Conservation (phyloP, 2,329 filamentous ascomycete genomes). For the Trichoderma gracile region DNA sequence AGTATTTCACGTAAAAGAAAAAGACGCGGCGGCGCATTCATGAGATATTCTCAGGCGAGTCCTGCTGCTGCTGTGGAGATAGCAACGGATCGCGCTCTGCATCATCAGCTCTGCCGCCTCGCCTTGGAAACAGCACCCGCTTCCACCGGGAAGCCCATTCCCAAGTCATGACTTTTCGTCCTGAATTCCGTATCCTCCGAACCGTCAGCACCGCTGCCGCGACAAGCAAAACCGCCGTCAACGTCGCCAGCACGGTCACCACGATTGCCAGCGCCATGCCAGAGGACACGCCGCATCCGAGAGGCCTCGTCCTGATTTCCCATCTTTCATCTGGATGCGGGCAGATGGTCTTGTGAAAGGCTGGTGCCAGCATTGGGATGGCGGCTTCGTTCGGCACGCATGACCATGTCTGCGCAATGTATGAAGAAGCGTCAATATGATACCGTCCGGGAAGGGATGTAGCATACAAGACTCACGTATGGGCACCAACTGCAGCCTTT, state of each 20-base stretch:
- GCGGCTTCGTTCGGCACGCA: slow-evolving; percentile 54
- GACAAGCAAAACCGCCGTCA: slow-evolving; percentile 33
- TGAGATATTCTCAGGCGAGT: neutral
- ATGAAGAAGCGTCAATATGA: neutral
- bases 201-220: slow-evolving; percentile 26
- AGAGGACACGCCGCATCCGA: slow-evolving; percentile 42
- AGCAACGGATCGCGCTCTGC: slow-evolving; percentile 38
- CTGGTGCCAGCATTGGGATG: slow-evolving; percentile 52
- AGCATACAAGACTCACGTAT: slow-evolving; percentile 43
- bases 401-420: slow-evolving; percentile 47
- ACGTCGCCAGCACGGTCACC: slow-evolving; percentile 35
- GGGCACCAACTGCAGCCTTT: slow-evolving; percentile 55
- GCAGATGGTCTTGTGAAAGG: slow-evolving; percentile 52
- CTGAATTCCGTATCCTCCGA: slow-evolving; percentile 30
- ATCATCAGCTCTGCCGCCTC: slow-evolving; percentile 28
- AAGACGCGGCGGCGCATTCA: neutral
- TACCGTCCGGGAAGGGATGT: no score
- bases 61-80: slow-evolving; percentile 18
- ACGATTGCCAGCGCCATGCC: slow-evolving; percentile 38
- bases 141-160: slow-evolving; percentile 29
- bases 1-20: no score
- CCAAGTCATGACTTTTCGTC: slow-evolving; percentile 31
- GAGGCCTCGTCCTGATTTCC: slow-evolving; percentile 41
- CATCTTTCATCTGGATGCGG: slow-evolving; percentile 50
- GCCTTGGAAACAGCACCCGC: neutral